Conservation (phyloP, 2,329 filamentous ascomycete genomes). For the Helotiales sp. region DNA sequence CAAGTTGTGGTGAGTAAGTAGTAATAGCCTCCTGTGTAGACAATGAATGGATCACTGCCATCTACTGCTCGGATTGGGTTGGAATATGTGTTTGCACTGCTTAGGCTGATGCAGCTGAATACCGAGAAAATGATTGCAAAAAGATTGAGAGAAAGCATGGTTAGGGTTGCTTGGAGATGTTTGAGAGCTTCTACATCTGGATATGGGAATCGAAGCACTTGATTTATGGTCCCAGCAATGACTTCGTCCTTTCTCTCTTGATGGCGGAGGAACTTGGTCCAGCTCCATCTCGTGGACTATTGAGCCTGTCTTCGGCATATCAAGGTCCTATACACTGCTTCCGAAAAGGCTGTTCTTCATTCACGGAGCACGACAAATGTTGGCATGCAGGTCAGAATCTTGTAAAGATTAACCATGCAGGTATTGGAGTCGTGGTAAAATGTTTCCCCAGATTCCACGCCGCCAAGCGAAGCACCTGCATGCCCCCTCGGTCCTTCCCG, state of each 20-base stretch:
- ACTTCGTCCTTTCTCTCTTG: background rate
- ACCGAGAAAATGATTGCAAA: background rate
- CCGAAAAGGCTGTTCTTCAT: background rate
- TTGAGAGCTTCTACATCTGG: background rate
- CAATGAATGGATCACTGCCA: conserved; percentile 54
- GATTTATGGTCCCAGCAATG: background rate
- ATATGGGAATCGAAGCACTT: background rate
- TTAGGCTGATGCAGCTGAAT: background rate
- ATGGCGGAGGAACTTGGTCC: background rate
- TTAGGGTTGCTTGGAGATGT: background rate
- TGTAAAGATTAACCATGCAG: too few species aligned
- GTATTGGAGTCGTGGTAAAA: background rate
- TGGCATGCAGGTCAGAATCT: too few species aligned
- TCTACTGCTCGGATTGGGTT: conserved; percentile 52
- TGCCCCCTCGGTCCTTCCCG: background rate
- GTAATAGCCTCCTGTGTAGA: conserved; percentile 54
- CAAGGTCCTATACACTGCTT: background rate
- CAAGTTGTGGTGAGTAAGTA: conserved; percentile 58
- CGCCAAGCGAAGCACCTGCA: background rate
- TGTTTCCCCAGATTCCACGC: background rate
- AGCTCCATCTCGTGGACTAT: background rate
- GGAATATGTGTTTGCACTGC: conserved; percentile 39
- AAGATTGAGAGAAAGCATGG: background rate
- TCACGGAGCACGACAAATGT: too few species aligned
- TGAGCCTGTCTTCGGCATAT: background rate